These are phyloP conservation scores for Tephrocybe rancida DNA, from an alignment of 768 basidiomycete genomes.

Conservation along the genomic window DNA sequence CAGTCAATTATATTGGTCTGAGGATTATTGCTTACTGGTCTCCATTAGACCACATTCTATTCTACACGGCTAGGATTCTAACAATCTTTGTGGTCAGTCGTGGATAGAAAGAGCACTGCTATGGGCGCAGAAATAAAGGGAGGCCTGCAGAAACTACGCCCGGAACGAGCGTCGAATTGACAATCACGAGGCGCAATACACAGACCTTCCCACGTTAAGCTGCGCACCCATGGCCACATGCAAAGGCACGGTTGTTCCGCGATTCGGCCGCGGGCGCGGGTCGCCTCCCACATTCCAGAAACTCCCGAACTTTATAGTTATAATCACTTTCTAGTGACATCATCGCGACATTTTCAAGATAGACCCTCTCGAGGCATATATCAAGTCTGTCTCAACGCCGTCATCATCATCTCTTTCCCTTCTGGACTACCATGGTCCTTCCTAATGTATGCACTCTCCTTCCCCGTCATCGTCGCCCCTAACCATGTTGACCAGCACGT, in stretches of 20 bases:
- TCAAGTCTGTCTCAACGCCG: not conserved
- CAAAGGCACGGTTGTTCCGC: not conserved
- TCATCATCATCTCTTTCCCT: not conserved
- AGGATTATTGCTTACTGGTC: too few species aligned
- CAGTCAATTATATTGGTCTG: too few species aligned
- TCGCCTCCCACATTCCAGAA: not conserved
- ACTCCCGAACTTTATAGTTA: not conserved
- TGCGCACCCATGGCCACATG: not conserved
- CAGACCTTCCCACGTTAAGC: too few species aligned
- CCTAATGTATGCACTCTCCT: constrained; percentile 49
- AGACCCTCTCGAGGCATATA: not conserved
- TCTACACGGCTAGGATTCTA: too few species aligned
- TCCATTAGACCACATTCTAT: too few species aligned
- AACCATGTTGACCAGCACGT: constrained; percentile 49
- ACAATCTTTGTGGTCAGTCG: constrained; percentile 74
- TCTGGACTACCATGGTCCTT: constrained; percentile 56
- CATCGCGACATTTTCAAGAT: not conserved
- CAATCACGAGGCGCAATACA: too few species aligned
- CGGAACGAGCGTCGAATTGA: constrained; percentile 15
- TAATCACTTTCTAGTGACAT: constrained; percentile 4
- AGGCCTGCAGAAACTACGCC: constrained; percentile 48
- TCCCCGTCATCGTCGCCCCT: not conserved
- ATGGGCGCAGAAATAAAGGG: constrained; percentile 44
- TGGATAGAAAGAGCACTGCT: constrained; percentile 55
- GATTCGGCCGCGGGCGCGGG: too few species aligned